Percentiles rank a stretch among this genome's conserved stretches.
Conservation (phyloP, 2,329 filamentous ascomycete species). For the Lasiodiplodia theobromae region DNA sequence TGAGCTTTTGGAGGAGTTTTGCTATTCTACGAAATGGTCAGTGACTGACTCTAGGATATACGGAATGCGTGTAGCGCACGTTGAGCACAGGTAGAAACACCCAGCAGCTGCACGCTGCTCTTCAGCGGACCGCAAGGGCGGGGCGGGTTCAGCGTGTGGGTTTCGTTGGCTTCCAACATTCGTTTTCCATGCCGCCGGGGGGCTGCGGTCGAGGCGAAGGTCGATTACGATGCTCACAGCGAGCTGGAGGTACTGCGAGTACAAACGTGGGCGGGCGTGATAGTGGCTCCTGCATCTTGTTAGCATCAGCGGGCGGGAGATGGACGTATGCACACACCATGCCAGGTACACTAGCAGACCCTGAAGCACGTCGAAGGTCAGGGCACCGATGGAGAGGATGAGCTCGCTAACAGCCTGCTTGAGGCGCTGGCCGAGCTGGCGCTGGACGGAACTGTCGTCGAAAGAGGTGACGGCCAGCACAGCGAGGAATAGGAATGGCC, state of each 20-base stretch:
- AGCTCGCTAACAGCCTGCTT: constrained; percentile 41
- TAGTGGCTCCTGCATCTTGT: constrained; percentile 40
- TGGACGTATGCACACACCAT: constrained; percentile 37
- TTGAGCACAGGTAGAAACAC: not conserved
- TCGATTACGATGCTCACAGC: constrained; percentile 44
- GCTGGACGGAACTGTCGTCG: constrained; percentile 36
- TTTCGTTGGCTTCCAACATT: not conserved
- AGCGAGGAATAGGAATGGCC: constrained; percentile 46
- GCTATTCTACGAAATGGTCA: constrained; percentile 41
- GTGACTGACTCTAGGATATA: constrained; percentile 14
- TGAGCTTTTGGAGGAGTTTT: constrained; percentile 48
- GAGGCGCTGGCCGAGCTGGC: constrained; percentile 38
- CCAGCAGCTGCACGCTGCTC: not conserved
- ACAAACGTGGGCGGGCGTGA: constrained; percentile 40
- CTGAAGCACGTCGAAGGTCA: constrained; percentile 51
- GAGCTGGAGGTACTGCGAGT: constrained; percentile 42
- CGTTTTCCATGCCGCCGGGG: constrained; percentile 32
- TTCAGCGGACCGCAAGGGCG: not conserved
- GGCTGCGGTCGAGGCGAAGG: constrained; percentile 38
- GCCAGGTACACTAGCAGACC: constrained; percentile 47
- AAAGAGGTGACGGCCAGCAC: constrained; percentile 41
- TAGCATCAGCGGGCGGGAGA: not conserved
- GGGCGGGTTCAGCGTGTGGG: not conserved
- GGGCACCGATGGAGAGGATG: constrained; percentile 42
- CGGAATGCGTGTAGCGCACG: not conserved